A percentile compares a stretch with the other conserved stretches of the same genome.
Evolutionary conservation across 495 filamentous ascomycete species (phyloP).

Genomic region (Amphirosellinia nigrospora): DNA sequence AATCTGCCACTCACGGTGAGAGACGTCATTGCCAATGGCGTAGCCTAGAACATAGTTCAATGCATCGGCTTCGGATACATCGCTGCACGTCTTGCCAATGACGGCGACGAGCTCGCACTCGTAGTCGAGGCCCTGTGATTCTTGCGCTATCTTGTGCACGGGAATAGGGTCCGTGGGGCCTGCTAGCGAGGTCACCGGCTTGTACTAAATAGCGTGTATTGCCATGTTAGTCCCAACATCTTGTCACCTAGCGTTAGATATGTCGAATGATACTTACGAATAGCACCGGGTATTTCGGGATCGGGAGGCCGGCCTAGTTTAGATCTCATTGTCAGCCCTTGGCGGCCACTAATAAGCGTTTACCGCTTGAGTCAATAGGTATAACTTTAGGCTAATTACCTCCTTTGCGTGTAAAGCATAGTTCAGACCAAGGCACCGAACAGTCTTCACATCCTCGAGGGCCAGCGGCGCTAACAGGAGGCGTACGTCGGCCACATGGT

Average conservation of each 20-base stretch:
- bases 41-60: slow-evolving; percentile 82
- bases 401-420: slow-evolving; percentile 83
- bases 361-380: not conserved
- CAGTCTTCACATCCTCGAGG: slow-evolving; percentile 69
- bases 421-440: slow-evolving; percentile 82
- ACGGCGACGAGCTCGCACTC: slow-evolving; percentile 83
- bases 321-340: slow-evolving; percentile 11
- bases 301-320: slow-evolving; percentile 68
- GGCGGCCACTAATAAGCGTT: not conserved
- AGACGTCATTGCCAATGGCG: slow-evolving; percentile 81
- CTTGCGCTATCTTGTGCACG: slow-evolving; percentile 48
- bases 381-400: slow-evolving; percentile 35
- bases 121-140: slow-evolving; percentile 70
- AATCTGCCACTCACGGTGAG: slow-evolving; percentile 84
- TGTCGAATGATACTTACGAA: slow-evolving; percentile 59
- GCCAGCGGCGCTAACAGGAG: slow-evolving; percentile 73
- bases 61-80: slow-evolving; percentile 71
- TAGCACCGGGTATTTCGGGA: slow-evolving; percentile 77
- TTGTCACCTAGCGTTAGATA: not conserved
- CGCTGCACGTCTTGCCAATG: slow-evolving; percentile 72
- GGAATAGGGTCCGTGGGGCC: slow-evolving; percentile 76
- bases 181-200: slow-evolving; percentile 73
- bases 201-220: slow-evolving; percentile 59
- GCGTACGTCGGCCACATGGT: slow-evolving; percentile 68
- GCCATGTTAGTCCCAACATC: not conserved